Percentiles rank a stretch among this genome's conserved stretches.
Conservation (phyloP, 1,284 basidiomycete genomes). For the Erythrobasidium hasegawianum region DNA sequence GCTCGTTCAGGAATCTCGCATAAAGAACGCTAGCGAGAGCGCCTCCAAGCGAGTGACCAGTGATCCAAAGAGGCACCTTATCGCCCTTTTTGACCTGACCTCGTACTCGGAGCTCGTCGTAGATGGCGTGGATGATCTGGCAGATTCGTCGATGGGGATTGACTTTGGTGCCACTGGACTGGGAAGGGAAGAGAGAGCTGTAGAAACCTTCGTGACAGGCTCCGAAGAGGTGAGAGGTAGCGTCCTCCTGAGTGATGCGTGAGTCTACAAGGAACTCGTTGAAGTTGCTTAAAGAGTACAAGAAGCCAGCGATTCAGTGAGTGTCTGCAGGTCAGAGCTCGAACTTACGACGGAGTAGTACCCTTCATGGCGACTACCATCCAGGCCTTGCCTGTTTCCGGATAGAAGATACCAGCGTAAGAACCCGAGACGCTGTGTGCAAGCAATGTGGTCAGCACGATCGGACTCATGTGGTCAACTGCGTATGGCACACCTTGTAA, state of each 20-base stretch:
- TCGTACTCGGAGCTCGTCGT: neutral
- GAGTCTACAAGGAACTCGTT: conserved; percentile 38
- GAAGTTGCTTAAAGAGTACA: too few relatives aligned
- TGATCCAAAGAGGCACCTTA: conserved; percentile 17
- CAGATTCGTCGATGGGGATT: neutral
- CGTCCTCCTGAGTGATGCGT: conserved; percentile 28
- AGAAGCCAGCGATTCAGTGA: too few relatives aligned
- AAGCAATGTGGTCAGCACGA: too few relatives aligned
- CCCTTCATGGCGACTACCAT: conserved; percentile 39
- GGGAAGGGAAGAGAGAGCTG: conserved; percentile 8
- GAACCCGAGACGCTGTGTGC: conserved; percentile 18
- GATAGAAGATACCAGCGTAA: conserved; percentile 34
- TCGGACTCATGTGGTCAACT: too few relatives aligned
- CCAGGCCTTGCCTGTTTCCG: conserved; percentile 30
- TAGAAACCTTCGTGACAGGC: conserved; percentile 37
- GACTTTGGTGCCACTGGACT: neutral
- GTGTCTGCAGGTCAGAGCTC: too few relatives aligned
- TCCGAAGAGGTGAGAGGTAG: conserved; percentile 32
- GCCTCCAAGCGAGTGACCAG: conserved; percentile 39
- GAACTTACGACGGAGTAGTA: neutral
- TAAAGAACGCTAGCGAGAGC: conserved; percentile 35
- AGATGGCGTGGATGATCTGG: neutral
- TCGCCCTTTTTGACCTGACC: neutral
- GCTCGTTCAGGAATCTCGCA: conserved; percentile 35
- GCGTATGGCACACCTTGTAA: neutral